Base-by-base conservation (phyloP, 768 basidiomycete genomes). In the Amanita thiersii region DNA sequence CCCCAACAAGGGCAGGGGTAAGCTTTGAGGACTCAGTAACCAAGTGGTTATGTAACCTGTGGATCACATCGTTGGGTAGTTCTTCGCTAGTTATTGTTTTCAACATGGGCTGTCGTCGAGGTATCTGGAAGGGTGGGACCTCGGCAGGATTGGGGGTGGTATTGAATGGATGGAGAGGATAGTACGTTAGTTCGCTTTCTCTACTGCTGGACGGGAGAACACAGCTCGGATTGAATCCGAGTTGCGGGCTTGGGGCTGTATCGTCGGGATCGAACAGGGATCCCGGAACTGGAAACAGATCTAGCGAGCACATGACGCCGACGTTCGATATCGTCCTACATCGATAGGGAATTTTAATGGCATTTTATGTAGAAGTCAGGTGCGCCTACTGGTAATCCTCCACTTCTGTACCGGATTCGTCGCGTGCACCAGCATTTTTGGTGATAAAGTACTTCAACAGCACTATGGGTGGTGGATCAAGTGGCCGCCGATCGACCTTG, bases 271-370 rank as follows among this genome's bases (percentile, higher is more conserved):
- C 19, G 14, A 40, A 32, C 28, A 50, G 33, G 46, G 53, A 48
- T 23, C 65, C 66, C n/a, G 73, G 69, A 3, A 80, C 71, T 2
- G 76, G 74, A 47, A 79, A 86, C 25, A 86, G 64, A 57, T 85
- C 83, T 44, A 77, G 75, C n/a, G 73, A 75, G 57, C 84, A 86
- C 17, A 86, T 62, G 9, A 83, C 65, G 1, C 83, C 84, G 12
- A 75, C 59, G 15, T 69, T 70, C 25, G 70, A 61, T 31, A 80
- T 56, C 32, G 73, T 68, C 40, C 79, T 81, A 52, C 7, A 12
- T 18, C 39, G 30, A 28, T 19, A 2, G 37, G 28, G 7, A 37
- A 18, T 17, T n/a, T n/a, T n/a, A 5, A 18, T 11, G 6, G 18
- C 21, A 18, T 24, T 10, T n/a, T 12, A 19, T 37, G 34, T 11